phyloP scores from a whole-genome alignment of 495 filamentous ascomycete species.

The Copromyces sp. region DNA sequence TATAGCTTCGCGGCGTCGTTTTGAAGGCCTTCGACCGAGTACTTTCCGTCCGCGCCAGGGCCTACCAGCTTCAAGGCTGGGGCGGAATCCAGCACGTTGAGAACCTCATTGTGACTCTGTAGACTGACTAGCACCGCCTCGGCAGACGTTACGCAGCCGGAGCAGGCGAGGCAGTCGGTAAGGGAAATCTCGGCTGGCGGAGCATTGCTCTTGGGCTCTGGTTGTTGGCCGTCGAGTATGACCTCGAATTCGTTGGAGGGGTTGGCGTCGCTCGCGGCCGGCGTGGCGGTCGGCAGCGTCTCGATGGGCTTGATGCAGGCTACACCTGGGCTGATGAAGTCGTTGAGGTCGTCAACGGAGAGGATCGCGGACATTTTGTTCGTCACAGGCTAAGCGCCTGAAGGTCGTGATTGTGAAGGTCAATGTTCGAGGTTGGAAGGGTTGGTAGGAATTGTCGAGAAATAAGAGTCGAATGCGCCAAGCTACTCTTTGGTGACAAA shows the following conservation, averaged over 20 bases:
- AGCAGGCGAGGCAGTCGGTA: conserved; percentile 95
- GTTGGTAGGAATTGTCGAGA: background rate
- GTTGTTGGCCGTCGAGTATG: conserved; percentile 76
- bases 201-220: conserved; percentile 23
- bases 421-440: background rate
- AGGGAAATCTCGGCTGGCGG: conserved; percentile 78
- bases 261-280: background rate
- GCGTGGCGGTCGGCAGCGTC: conserved; percentile 51
- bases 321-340: conserved; percentile 95
- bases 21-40: conserved; percentile 25
- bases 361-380: conserved; percentile 83
- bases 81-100: conserved; percentile 64
- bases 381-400: background rate
- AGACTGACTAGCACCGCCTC: conserved; percentile 89
- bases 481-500: background rate
- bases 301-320: conserved; percentile 98
- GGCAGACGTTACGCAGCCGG: conserved; percentile 93
- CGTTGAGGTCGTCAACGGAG: conserved; percentile 91
- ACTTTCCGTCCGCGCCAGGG: conserved; percentile 9
- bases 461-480: background rate
- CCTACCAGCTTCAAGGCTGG: conserved; percentile 37
- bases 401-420: background rate
- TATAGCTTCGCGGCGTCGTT: conserved; percentile 55
- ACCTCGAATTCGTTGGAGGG: conserved; percentile 64
- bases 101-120: conserved; percentile 85